Evolutionary conservation across 192 early-diverging fungal species (phyloP).

Genomic region (Umbelopsis vinacea): DNA sequence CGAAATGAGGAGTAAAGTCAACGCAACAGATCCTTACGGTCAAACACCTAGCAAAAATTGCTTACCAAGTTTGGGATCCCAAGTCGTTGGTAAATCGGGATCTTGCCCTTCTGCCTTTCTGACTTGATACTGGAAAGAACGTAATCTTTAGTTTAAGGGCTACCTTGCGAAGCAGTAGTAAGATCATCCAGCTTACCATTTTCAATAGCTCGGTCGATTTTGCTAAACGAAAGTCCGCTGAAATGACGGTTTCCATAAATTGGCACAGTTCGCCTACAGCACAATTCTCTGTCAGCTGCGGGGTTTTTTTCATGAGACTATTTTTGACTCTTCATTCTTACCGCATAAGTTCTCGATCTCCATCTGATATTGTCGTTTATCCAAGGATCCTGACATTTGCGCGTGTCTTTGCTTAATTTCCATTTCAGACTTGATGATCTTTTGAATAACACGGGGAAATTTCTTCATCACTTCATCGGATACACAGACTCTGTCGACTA

Average conservation of each 20-base stretch:
- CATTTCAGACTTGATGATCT: slow-evolving; percentile 27
- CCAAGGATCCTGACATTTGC: neutral
- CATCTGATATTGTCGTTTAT: slow-evolving; percentile 29
- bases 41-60: neutral
- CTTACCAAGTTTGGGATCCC: slow-evolving; percentile 40
- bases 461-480: slow-evolving; percentile 9
- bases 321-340: slow-evolving; percentile 15
- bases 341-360: slow-evolving; percentile 24
- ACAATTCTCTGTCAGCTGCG: neutral
- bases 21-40: neutral
- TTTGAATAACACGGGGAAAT: slow-evolving; percentile 31
- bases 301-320: neutral
- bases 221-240: slow-evolving; percentile 31
- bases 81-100: slow-evolving; percentile 26
- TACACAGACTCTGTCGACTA: slow-evolving; percentile 5
- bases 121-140: slow-evolving; percentile 26
- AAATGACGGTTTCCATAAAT: slow-evolving; percentile 40
- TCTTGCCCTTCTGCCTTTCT: slow-evolving; percentile 22
- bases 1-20: neutral
- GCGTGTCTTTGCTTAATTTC: neutral
- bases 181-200: slow-evolving; percentile 30
- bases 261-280: slow-evolving; percentile 28
- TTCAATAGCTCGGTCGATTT: slow-evolving; percentile 40
- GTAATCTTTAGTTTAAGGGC: neutral
- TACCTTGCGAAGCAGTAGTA: neutral